phyloP scores from a whole-genome alignment of 75 land plant genomes.

The Picea sitchensis region DNA sequence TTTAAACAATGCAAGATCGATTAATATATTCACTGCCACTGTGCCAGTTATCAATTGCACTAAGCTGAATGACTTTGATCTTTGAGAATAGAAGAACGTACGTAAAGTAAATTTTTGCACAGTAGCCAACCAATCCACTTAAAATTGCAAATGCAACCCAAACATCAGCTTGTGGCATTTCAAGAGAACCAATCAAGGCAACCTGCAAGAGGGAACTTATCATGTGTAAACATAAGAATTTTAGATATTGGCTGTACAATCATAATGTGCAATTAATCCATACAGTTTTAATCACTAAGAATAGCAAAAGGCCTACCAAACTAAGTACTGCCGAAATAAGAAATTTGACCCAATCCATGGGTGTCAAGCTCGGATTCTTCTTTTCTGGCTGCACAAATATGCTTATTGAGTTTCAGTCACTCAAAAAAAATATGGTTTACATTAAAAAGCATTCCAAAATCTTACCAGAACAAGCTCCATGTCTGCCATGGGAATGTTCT shows the following conservation, averaged over 20 bases:
- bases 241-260: not conserved
- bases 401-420: not conserved
- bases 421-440: not conserved
- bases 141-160: constrained; percentile 83
- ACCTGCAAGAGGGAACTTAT: constrained; percentile 47
- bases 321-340: constrained; percentile 73
- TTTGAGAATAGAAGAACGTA: constrained; percentile 18
- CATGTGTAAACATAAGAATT: constrained; percentile 10
- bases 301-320: constrained; percentile 51
- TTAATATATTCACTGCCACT: too few relatives aligned
- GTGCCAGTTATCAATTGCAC: too few relatives aligned
- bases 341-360: constrained; percentile 97
- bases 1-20: too few relatives aligned
- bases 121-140: constrained; percentile 73
- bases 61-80: too few relatives aligned
- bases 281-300: not conserved
- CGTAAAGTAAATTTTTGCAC: constrained; percentile 93
- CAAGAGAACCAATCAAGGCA: constrained; percentile 71
- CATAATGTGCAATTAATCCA: not conserved
- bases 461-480: constrained; percentile 96
- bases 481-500: constrained; percentile 98
- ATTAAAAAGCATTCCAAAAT: constrained; percentile 1
- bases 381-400: constrained; percentile 78
- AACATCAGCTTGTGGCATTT: constrained; percentile 74
- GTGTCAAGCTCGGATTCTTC: constrained; percentile 94